Evolutionary conservation across 129 eudicot genomes (phyloP).

Genomic region (Chrysanthemum lavandulifolium): DNA sequence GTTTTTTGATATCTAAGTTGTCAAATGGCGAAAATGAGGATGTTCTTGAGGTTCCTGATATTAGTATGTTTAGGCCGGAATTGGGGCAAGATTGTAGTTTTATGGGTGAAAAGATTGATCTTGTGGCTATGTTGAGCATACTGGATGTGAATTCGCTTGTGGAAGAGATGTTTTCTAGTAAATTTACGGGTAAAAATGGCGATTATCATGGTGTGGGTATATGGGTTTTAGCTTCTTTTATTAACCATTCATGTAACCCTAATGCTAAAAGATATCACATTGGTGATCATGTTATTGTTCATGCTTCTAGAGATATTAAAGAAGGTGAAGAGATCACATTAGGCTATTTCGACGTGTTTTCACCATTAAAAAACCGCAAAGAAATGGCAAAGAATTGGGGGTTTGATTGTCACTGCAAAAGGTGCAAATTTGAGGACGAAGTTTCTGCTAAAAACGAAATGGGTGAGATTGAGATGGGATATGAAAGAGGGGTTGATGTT

Average conservation of each 20-base stretch:
- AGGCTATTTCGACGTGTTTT: constrained; percentile 70
- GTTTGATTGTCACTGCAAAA: constrained; percentile 66
- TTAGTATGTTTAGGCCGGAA: constrained; percentile 62
- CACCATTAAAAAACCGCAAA: constrained; percentile 48
- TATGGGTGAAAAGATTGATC: constrained; percentile 38
- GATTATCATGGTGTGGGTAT: constrained; percentile 81
- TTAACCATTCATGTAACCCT: constrained; percentile 91
- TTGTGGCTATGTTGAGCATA: constrained; percentile 46
- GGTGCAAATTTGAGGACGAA: constrained; percentile 67
- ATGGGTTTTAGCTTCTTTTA: constrained; percentile 78
- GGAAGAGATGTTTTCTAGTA: constrained; percentile 64
- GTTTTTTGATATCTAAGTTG: constrained; percentile 44
- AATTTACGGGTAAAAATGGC: constrained; percentile 57
- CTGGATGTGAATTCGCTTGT: constrained; percentile 83
- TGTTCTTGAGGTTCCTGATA: constrained; percentile 58
- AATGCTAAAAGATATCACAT: constrained; percentile 72
- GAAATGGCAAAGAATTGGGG: constrained; percentile 82
- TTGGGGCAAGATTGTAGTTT: constrained; percentile 29
- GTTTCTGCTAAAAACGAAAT: constrained; percentile 52
- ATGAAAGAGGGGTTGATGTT: constrained; percentile 62
- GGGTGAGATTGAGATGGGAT: constrained; percentile 64
- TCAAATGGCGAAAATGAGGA: constrained; percentile 75
- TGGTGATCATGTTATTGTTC: constrained; percentile 71
- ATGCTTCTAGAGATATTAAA: constrained; percentile 78
- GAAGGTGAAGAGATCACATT: constrained; percentile 95